Conservation (phyloP, 2,329 filamentous ascomycete species). For the Rhynchosporium agropyri region DNA sequence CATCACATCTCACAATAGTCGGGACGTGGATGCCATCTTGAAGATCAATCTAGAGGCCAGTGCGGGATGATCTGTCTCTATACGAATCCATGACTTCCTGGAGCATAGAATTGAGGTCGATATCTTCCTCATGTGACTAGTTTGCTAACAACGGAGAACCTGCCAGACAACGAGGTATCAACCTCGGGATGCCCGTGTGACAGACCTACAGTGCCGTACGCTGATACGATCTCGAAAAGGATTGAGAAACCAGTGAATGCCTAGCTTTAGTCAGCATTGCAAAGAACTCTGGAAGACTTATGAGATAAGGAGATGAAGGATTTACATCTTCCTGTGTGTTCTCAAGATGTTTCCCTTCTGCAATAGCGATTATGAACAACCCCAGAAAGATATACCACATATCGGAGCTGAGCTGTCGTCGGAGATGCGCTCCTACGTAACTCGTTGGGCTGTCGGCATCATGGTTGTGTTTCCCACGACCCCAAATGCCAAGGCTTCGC, state of each 20-base stretch:
- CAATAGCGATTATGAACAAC: slow-evolving; percentile 88
- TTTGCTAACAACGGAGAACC: slow-evolving; percentile 70
- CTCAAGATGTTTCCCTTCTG: slow-evolving; percentile 76
- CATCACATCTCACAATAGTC: slow-evolving; percentile 29
- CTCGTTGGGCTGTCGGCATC: slow-evolving; percentile 60
- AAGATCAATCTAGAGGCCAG: slow-evolving; percentile 24
- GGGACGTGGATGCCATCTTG: slow-evolving; percentile 26
- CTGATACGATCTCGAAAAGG: slow-evolving; percentile 85
- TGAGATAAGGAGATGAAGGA: neutral
- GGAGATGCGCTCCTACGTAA: slow-evolving; percentile 89
- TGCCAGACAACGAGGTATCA: slow-evolving; percentile 79
- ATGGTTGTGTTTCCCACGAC: slow-evolving; percentile 49
- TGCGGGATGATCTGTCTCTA: slow-evolving; percentile 18
- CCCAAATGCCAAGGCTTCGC: slow-evolving; percentile 76
- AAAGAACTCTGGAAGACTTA: neutral
- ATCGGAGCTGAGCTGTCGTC: slow-evolving; percentile 93
- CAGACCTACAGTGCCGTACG: slow-evolving; percentile 92
- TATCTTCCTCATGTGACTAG: slow-evolving; percentile 55
- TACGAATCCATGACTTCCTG: slow-evolving; percentile 27
- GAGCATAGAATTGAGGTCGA: slow-evolving; percentile 27
- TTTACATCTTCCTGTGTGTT: slow-evolving; percentile 34
- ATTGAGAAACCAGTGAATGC: slow-evolving; percentile 70
- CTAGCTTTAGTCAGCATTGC: slow-evolving; percentile 43
- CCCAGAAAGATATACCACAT: slow-evolving; percentile 96
- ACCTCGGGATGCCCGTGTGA: slow-evolving; percentile 77